Conservation (phyloP, 139 green algal genomes). For the Closterium sp. region DNA sequence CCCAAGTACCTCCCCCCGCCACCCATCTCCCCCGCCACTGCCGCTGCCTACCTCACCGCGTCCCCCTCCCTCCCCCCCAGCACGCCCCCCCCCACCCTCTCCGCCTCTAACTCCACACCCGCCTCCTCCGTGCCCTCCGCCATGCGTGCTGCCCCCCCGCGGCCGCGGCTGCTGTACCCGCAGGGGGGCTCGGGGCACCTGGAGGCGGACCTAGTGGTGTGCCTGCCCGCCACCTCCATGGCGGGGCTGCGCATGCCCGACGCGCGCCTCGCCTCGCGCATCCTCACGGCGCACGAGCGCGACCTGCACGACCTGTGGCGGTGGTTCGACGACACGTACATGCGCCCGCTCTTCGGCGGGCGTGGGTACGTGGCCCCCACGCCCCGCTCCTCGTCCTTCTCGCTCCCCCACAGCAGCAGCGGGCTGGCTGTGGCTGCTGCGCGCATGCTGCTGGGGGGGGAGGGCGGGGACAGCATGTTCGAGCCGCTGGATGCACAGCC, state of each 20-base stretch:
- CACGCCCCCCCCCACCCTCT: background rate
- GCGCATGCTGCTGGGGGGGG: background rate
- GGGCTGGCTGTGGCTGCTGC: background rate
- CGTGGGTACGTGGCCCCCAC: constrained; percentile 12
- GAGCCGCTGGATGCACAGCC: no score
- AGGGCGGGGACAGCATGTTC: background rate
- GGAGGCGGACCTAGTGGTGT: background rate
- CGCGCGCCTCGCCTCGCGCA: background rate
- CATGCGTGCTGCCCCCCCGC: background rate
- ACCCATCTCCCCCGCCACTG: background rate
- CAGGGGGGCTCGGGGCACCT: background rate
- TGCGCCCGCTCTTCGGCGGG: constrained; percentile 37
- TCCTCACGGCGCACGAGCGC: background rate
- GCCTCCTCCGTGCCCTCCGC: background rate
- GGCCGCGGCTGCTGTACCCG: no score
- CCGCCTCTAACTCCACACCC: background rate
- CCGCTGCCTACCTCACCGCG: background rate
- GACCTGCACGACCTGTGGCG: constrained; percentile 35
- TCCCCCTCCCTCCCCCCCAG: background rate
- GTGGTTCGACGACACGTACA: constrained; percentile 36
- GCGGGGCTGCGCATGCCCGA: background rate
- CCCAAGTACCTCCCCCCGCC: background rate
- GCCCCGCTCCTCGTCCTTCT: background rate
- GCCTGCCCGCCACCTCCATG: background rate
- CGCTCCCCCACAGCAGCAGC: no score